Conservation (phyloP, 1,139 yeast genomes). For the Protomyces inouyei region DNA sequence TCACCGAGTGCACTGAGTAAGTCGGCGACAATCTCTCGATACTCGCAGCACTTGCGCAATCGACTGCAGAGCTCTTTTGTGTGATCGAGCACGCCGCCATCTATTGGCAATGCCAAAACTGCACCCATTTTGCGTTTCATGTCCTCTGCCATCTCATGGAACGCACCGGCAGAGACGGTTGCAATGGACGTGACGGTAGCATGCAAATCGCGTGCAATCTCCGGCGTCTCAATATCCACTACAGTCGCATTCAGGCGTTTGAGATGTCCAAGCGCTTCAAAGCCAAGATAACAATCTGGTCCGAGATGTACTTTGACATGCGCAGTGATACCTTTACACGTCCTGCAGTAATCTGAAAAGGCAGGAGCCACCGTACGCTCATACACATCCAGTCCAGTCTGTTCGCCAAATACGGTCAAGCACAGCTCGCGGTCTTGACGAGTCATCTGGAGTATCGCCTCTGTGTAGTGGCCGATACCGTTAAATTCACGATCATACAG, state of each 20-base stretch:
- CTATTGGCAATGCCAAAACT: slow-evolving; percentile 10
- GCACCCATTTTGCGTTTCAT: slow-evolving; percentile 9
- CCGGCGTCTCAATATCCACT: slow-evolving; percentile 17
- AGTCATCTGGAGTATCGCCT: slow-evolving; percentile 26
- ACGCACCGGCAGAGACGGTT: slow-evolving; percentile 12
- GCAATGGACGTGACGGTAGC: slow-evolving; percentile 5
- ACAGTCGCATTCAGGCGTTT: background rate
- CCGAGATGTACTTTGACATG: slow-evolving; percentile 18
- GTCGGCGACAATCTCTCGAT: slow-evolving; percentile 15
- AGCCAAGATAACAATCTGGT: slow-evolving; percentile 26
- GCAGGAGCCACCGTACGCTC: slow-evolving; percentile 11
- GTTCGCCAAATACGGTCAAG: slow-evolving; percentile 20
- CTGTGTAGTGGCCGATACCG: slow-evolving; percentile 28
- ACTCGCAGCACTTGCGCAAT: slow-evolving; percentile 13
- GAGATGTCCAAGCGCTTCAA: slow-evolving; percentile 25
- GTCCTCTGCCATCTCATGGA: slow-evolving; percentile 22
- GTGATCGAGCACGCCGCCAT: slow-evolving; percentile 17
- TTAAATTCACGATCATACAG: slow-evolving; percentile 26
- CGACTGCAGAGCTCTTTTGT: slow-evolving; percentile 20
- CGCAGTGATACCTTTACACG: slow-evolving; percentile 18
- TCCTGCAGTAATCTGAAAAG: slow-evolving; percentile 10
- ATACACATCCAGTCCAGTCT: slow-evolving; percentile 5
- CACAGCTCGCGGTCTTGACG: slow-evolving; percentile 17
- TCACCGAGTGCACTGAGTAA: slow-evolving; percentile 24
- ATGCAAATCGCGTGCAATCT: slow-evolving; percentile 18